Conservation (phyloP, 305 asterid genomes). For the Fraxinus baroniana region DNA sequence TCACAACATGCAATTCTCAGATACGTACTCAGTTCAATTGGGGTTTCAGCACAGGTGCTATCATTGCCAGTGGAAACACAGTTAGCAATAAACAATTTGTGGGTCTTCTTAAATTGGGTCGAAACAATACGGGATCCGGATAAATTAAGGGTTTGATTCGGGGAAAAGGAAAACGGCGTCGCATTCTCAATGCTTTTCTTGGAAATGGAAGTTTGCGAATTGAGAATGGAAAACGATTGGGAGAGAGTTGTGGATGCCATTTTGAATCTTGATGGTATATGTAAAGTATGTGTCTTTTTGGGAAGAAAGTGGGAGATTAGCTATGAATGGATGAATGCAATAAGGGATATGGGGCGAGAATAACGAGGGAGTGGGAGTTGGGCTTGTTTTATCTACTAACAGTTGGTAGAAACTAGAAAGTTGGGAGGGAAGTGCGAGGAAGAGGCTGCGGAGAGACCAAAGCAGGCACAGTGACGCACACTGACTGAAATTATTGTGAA, state of each 20-base stretch:
- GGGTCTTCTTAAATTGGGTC: background rate
- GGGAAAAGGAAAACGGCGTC: background rate
- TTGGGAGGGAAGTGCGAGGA: background rate
- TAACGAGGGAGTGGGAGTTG: background rate
- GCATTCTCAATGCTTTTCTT: background rate
- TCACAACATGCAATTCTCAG: background rate
- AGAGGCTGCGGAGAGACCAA: background rate
- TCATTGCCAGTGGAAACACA: background rate
- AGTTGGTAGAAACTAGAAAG: background rate
- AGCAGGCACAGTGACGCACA: background rate
- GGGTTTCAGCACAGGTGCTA: background rate
- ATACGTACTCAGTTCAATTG: conserved; percentile 5
- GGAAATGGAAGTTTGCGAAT: background rate
- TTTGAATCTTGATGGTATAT: background rate
- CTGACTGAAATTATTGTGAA: background rate
- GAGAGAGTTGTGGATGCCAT: background rate
- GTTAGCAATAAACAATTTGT: background rate
- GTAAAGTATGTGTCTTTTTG: background rate
- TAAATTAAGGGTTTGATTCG: background rate
- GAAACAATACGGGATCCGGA: background rate
- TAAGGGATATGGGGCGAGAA: background rate
- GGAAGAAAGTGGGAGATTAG: background rate
- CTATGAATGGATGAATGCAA: background rate
- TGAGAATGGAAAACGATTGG: background rate
- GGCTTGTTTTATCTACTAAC: background rate